Conservation (phyloP, 129 eudicot species). For the Lonicera japonica region DNA sequence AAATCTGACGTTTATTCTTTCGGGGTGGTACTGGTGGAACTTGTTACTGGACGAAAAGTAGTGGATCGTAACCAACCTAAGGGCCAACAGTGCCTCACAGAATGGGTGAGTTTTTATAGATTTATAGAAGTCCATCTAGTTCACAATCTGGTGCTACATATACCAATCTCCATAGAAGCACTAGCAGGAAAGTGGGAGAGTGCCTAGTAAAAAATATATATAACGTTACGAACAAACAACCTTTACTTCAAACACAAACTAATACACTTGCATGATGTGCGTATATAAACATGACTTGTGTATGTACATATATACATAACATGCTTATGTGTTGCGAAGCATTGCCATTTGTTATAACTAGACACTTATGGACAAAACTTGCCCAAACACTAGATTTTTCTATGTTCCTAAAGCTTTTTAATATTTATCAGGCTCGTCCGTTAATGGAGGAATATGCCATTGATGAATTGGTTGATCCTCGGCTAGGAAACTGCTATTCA, state of each 20-base stretch:
- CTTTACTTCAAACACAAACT: no score
- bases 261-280: no score
- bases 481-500: constrained; percentile 48
- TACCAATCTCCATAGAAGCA: no score
- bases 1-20: constrained; percentile 88
- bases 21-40: constrained; percentile 84
- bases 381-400: background rate
- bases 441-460: constrained; percentile 72
- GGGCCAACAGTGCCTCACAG: constrained; percentile 91
- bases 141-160: background rate
- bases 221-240: no score
- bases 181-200: no score
- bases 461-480: constrained; percentile 79
- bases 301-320: no score
- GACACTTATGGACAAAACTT: background rate
- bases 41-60: constrained; percentile 83
- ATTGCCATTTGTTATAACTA: background rate
- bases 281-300: no score
- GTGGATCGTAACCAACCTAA: constrained; percentile 84
- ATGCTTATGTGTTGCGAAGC: background rate
- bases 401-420: background rate
- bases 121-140: background rate
- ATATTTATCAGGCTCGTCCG: constrained; percentile 66
- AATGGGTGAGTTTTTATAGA: constrained; percentile 51
- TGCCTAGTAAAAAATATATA: no score